Base-by-base conservation (phyloP, 257 asterid species). In the Solanum ahanhuiri region DNA sequence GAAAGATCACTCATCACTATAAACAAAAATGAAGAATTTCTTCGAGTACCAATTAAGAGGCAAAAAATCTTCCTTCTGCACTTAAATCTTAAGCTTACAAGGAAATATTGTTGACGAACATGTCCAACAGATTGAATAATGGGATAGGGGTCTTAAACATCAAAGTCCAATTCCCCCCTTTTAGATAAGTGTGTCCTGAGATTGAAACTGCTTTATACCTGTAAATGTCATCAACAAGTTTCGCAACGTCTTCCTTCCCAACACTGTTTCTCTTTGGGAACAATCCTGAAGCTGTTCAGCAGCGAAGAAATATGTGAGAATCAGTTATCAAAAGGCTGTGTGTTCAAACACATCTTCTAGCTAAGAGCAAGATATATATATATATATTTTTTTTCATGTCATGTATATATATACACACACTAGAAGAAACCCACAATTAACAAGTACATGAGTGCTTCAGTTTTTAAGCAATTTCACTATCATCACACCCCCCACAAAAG, bases 181-280 rank as follows among this genome's bases (percentile, higher is more conserved):
- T 48, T 23, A 30, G 25, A 48, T 17, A 81, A 30, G 41, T 48
- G 67, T 28, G 33, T 48, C 43, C 67, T 30, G 11, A 30, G 30
- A 81, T 45, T 81, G 28, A 81, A 84, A 86, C 28, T 85, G 88
- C 72, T 35, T 83, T 88, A 82, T 45, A 93, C 99, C 98, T 93
- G 94, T 94, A 93, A 87, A 93, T 97, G 88, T 97, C 99, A 89
- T 95, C 97, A 25, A 97, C 91, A 51, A 96, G 91, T 92, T 95
- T 96, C 10, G 97, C 98, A 83, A 95, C 97, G 82, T 90, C 96
- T 83, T 94, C 94, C 92, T 92, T 96, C 75, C 94, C 91, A 87
- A 93, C 92, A 81, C 92, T 92, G 90, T 91, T 90, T 92, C 93
- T 97, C 93, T 93, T 97, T 70, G 96, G 91, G 94, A 94, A 91